Evolutionary conservation across 2,329 filamentous ascomycete genomes (phyloP).

Genomic region (Xylaria sp.): DNA sequence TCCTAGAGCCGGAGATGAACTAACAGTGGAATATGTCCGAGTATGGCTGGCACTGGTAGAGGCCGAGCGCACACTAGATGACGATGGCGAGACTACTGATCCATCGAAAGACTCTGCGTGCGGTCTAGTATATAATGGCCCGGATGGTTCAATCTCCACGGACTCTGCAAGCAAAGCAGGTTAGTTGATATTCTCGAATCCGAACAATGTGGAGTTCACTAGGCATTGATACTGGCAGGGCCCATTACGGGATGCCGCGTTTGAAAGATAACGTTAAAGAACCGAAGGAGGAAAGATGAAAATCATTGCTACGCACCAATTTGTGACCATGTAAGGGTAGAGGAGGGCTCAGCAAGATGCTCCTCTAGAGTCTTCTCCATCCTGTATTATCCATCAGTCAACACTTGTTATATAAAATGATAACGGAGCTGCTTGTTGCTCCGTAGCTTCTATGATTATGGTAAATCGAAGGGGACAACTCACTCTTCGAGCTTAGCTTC

Average conservation of each 20-base stretch:
- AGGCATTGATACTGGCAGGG: background rate
- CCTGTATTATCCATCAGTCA: slow-evolving; percentile 12
- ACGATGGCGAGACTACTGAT: slow-evolving; percentile 30
- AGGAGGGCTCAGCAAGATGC: slow-evolving; percentile 25
- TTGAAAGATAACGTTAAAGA: background rate
- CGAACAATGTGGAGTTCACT: background rate
- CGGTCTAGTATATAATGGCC: slow-evolving; percentile 28
- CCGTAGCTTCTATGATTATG: background rate
- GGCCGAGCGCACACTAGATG: slow-evolving; percentile 33
- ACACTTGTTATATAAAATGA: background rate
- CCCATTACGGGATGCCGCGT: background rate
- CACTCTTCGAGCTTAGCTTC: slow-evolving; percentile 35
- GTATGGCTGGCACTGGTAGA: slow-evolving; percentile 24
- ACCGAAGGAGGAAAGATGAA: background rate
- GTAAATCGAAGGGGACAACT: slow-evolving; percentile 7
- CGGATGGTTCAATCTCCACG: slow-evolving; percentile 35
- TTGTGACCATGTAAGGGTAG: slow-evolving; percentile 33
- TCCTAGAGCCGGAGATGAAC: slow-evolving; percentile 25
- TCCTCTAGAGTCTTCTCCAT: slow-evolving; percentile 30
- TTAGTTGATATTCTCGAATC: slow-evolving; percentile 7
- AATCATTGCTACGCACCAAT: slow-evolving; percentile 26
- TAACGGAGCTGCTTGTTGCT: background rate
- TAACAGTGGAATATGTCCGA: slow-evolving; percentile 32
- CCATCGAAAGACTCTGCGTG: slow-evolving; percentile 24
- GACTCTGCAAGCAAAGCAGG: slow-evolving; percentile 17